phyloP scores from a whole-genome alignment of 345 rosid genomes.

The Erucastrum elatum region DNA sequence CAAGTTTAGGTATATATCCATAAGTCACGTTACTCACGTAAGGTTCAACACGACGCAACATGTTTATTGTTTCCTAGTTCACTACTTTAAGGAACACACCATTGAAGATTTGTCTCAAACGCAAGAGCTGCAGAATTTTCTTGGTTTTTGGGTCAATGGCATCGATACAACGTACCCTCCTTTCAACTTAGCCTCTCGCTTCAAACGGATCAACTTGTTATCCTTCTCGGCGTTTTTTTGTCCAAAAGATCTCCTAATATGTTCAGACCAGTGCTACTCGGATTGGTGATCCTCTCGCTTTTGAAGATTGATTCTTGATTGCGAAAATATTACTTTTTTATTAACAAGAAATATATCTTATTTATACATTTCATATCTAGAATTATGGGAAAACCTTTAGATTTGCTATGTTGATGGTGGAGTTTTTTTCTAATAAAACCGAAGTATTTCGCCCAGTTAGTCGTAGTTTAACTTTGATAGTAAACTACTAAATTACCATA shows the following conservation, averaged over 20 bases:
- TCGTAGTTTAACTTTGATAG: no score
- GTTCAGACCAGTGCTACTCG: conserved; percentile 11
- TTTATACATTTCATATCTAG: not conserved
- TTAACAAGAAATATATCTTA: no score
- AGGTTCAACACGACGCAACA: conserved; percentile 85
- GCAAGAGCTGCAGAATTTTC: conserved; percentile 64
- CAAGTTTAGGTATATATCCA: conserved; percentile 71
- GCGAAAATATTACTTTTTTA: no score
- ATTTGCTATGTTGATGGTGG: not conserved
- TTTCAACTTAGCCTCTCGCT: conserved; percentile 50
- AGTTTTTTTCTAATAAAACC: not conserved
- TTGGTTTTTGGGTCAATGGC: conserved; percentile 68
- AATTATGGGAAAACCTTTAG: not conserved
- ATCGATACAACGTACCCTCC: conserved; percentile 90
- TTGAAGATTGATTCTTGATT: conserved; percentile 22
- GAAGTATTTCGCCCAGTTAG: no score
- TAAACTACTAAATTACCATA: no score
- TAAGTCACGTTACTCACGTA: conserved; percentile 54
- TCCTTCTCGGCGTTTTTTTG: no score
- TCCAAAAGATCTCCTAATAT: not conserved
- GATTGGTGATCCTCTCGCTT: conserved; percentile 21
- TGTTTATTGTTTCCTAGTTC: conserved; percentile 46
- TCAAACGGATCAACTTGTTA: no score
- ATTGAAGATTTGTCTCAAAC: conserved; percentile 57
- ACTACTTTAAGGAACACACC: conserved; percentile 88